Base-by-base conservation (phyloP, 2,329 filamentous ascomycete genomes). In the Metarhizium sp. region DNA sequence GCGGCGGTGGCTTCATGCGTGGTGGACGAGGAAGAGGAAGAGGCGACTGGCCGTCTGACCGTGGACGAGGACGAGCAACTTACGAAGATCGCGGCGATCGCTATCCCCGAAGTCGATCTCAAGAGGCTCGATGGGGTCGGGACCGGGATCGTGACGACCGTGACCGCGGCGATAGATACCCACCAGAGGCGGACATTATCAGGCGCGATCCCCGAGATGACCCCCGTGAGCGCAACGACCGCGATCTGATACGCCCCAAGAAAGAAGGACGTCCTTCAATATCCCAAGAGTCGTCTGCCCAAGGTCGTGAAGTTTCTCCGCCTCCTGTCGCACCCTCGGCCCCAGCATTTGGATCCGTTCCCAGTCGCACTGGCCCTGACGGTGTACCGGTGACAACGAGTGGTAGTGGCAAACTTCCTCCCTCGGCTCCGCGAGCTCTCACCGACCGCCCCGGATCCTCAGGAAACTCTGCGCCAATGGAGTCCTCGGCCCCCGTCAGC, bases 101-200 rank as follows among this genome's bases (percentile, higher is more conserved):
- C 13, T 87, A 87, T 54, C 79, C 78, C 18, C 76, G 86, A 63
- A 85, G 82, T 62, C 79, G 85, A 59, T 87, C 85, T 59, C 81
- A 85, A 63, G 82, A 85, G 63, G 81, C 83, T 55, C 79, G 80
- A 38, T 82, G 79, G 76, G 72, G 67, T 20, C 75, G 80, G 50
- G 80, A 82, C 6, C 73, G 80, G 50, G 80, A 82, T 7, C 73
- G 79, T 51, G 79, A 82, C 58, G 79, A 82, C 11, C 78, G 80
- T 43, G 79, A 82, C 34, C 65, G 70, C 34, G 67, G 68, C 46
- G 75, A 76, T 54, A 64, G 74, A 56, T 75, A 73, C 51, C 67
- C 65, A 25, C 67, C 66, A 30, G 75, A 75, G 45, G 59, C 64
- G 25, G 74, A 75, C 47, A 43, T 58, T 45, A 43, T 58, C 13